Percentiles rank a stretch among this genome's conserved stretches.
phyloP scores from a whole-genome alignment of 208 protist species.

The Crithidia mellificae region DNA sequence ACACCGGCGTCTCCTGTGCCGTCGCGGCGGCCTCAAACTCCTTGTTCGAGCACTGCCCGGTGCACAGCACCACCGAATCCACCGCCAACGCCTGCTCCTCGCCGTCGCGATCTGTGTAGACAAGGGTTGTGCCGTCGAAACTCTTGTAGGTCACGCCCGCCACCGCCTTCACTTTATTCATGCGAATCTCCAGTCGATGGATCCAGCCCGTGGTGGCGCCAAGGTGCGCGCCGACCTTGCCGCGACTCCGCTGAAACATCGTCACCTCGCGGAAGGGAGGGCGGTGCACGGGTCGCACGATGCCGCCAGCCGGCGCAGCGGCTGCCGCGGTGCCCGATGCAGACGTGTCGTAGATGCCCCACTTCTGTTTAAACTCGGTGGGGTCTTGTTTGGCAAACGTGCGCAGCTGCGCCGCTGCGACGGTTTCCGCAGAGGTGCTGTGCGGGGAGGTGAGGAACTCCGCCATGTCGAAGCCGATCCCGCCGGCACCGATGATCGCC shows the following conservation, averaged over 20 bases:
- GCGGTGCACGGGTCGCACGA: constrained; percentile 25
- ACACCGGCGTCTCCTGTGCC: constrained; percentile 14
- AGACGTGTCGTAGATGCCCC: constrained; percentile 57
- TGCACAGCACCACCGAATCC: constrained; percentile 89
- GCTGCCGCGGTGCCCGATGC: background rate
- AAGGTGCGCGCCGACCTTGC: constrained; percentile 76
- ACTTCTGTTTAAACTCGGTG: constrained; percentile 58
- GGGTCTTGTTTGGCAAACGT: constrained; percentile 38
- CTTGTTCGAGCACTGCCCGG: constrained; percentile 77
- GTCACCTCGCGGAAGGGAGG: constrained; percentile 43
- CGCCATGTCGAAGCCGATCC: constrained; percentile 93
- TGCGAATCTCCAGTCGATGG: constrained; percentile 82
- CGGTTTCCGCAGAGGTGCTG: constrained; percentile 26
- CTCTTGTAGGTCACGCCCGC: constrained; percentile 74
- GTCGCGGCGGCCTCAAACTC: constrained; percentile 34
- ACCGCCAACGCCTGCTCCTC: constrained; percentile 49
- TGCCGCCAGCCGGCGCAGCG: constrained; percentile 42
- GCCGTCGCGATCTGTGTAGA: constrained; percentile 46
- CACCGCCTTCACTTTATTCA: constrained; percentile 72
- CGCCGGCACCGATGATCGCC: constrained; percentile 91
- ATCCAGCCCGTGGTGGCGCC: constrained; percentile 92
- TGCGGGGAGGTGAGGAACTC: constrained; percentile 67
- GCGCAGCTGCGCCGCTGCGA: constrained; percentile 26
- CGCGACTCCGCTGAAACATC: constrained; percentile 80
- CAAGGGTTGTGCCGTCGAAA: constrained; percentile 77